Conservation (phyloP, 331 rosid genomes). For the Malus hybrid region DNA sequence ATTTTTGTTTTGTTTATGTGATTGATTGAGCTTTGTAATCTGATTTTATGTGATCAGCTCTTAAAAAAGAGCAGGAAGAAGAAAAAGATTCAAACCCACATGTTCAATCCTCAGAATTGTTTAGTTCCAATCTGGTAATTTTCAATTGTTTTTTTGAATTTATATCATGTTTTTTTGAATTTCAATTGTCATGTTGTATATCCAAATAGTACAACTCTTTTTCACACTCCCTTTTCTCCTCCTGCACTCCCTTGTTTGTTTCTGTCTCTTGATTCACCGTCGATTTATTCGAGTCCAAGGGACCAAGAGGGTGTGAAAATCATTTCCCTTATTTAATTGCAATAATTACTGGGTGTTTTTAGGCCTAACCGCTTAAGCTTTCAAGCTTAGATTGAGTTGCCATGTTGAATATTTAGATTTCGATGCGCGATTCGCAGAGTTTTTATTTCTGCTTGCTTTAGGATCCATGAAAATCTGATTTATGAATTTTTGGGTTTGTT, state of each 20-base stretch:
- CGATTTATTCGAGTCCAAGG: too few species aligned
- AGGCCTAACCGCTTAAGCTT: background rate
- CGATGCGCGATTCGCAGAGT: background rate
- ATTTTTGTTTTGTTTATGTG: background rate
- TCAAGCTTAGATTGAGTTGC: background rate
- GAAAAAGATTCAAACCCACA: conserved; percentile 8
- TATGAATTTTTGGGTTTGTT: conserved; percentile 5
- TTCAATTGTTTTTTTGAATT: background rate
- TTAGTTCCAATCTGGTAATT: conserved; percentile 7
- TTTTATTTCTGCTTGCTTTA: background rate
- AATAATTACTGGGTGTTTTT: background rate
- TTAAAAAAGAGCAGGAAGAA: conserved; percentile 1
- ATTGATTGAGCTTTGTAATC: background rate
- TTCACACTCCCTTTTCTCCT: background rate
- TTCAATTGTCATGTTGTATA: background rate
- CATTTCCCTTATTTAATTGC: background rate
- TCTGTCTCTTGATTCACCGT: too few species aligned
- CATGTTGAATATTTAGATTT: background rate
- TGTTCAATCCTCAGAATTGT: background rate
- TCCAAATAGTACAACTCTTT: background rate
- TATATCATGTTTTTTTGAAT: background rate
- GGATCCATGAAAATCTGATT: background rate
- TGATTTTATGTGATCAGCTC: conserved; percentile 1
- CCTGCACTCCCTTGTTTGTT: too few species aligned
- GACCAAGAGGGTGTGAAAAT: background rate